Conservation (phyloP, 106 monocot species). For the Phalaenopsis aphrodite region DNA sequence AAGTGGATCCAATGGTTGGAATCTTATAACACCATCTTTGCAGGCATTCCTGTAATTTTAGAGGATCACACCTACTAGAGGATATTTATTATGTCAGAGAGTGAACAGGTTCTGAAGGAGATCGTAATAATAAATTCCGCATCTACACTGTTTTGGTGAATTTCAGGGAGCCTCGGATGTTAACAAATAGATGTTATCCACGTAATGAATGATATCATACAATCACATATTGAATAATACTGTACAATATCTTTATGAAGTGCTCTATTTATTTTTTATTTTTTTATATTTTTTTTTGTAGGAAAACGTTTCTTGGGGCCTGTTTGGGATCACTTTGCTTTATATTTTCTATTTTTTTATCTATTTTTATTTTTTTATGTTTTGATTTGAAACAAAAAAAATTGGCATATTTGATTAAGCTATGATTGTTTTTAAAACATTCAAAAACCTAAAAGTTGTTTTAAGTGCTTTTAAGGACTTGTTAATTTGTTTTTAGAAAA, state of each 20-base stretch:
- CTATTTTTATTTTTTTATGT: no score
- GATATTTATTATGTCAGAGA: not conserved
- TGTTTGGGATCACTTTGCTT: no score
- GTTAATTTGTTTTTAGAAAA: no score
- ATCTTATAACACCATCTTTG: not conserved
- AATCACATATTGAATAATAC: not conserved
- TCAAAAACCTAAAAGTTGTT: no score
- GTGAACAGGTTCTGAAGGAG: not conserved
- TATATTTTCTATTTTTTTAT: no score
- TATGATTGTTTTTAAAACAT: no score
- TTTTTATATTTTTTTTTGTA: no score
- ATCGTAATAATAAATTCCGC: not conserved
- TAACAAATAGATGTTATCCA: not conserved
- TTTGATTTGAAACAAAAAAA: no score
- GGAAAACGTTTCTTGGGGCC: no score
- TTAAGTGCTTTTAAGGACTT: no score
- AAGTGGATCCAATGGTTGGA: not conserved
- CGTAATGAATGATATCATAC: not conserved
- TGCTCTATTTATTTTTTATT: not conserved
- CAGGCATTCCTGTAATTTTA: not conserved
- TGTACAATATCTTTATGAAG: not conserved
- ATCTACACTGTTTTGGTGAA: not conserved
- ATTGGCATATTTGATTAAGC: no score
- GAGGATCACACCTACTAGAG: not conserved
- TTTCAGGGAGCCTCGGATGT: not conserved